Conservation (phyloP, 257 asterid genomes). For the Euphrasia confusa region DNA sequence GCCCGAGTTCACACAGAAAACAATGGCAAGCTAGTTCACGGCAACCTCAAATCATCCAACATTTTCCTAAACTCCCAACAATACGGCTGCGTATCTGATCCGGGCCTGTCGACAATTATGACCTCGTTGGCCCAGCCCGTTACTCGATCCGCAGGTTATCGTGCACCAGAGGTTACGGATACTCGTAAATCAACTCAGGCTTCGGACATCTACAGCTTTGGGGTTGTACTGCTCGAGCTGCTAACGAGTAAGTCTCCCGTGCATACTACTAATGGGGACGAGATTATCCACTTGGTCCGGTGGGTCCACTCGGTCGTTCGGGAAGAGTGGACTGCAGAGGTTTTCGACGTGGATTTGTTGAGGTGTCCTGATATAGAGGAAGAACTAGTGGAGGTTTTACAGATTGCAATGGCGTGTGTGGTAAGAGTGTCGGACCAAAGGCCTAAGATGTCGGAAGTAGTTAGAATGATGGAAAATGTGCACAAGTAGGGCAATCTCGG, state of each 20-base stretch:
- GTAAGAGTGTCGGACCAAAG: constrained; percentile 59
- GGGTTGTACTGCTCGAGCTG: constrained; percentile 65
- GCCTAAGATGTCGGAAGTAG: constrained; percentile 61
- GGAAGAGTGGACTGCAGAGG: constrained; percentile 91
- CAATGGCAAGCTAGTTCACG: constrained; percentile 66
- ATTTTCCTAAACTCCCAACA: constrained; percentile 53
- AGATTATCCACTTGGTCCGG: constrained; percentile 58
- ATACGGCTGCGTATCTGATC: constrained; percentile 74
- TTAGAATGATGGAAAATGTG: constrained; percentile 51
- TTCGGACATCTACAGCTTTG: constrained; percentile 73
- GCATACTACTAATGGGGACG: constrained; percentile 57
- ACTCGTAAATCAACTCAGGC: constrained; percentile 65
- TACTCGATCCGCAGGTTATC: constrained; percentile 71
- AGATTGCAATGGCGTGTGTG: constrained; percentile 70
- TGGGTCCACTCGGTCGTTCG: constrained; percentile 90
- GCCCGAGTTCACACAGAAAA: constrained; percentile 60
- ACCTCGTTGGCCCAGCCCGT: constrained; percentile 58
- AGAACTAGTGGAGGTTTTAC: constrained; percentile 71
- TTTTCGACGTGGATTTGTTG: constrained; percentile 63
- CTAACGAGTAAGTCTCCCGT: constrained; percentile 72
- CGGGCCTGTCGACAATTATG: constrained; percentile 60
- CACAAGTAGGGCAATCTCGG: constrained; percentile 26
- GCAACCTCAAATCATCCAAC: constrained; percentile 72
- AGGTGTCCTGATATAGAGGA: constrained; percentile 73
- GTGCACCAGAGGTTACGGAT: constrained; percentile 76